Evolutionary conservation across 768 basidiomycete species (phyloP), one percentile per base, ranked within the genome.

Genomic region (Boletellus ananiceps): DNA sequence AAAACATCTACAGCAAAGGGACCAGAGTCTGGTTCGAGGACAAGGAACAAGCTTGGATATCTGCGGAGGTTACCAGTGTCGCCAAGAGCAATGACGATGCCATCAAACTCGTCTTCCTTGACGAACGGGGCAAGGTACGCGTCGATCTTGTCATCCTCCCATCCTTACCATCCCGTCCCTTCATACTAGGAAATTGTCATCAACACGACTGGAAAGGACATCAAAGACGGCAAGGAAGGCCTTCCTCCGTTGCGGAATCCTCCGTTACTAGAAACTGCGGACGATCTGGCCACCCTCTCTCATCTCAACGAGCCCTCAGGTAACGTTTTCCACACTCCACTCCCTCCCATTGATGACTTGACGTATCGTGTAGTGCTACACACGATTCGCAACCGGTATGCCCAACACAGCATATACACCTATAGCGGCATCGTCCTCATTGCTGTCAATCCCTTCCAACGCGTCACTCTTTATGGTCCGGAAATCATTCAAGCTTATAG

Each of bases 341-440:
- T 21, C n/a, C 23, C 29, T 18, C 4, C 14, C 7, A 15, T 53
- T 25, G 23, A 5, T 35, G 32, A 40, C 39, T 34, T 41, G 46
- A 39, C 19, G 31, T 21, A 40, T 39, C 56, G 18, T 51, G 3
- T 58, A 95, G 95, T 99, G 27, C 78, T 99, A 23, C 94, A 99
- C 65, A 95, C 95, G 39, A 97, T 99, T 59, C 84, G 88, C 33
- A 94, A 94, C 69, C 88, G 95, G 60, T 99, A 99, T 73, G 89
- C 86, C 31, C 88, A 93, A 58, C 95, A 95, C 68, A 91, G 90
- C 66, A 98, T 98, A 60, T 99, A 98, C 65, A 98, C 96, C 29
- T 99, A 98, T 73, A 94, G 91, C 55, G 96, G 96, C 59, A 99
- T 98, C 57, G 95, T 98, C 53, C 82, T 99, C 57, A 96, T 99